These are phyloP conservation scores for Dactylellina cionopaga DNA, from an alignment of 2,329 filamentous ascomycete genomes.

Conservation along the genomic window DNA sequence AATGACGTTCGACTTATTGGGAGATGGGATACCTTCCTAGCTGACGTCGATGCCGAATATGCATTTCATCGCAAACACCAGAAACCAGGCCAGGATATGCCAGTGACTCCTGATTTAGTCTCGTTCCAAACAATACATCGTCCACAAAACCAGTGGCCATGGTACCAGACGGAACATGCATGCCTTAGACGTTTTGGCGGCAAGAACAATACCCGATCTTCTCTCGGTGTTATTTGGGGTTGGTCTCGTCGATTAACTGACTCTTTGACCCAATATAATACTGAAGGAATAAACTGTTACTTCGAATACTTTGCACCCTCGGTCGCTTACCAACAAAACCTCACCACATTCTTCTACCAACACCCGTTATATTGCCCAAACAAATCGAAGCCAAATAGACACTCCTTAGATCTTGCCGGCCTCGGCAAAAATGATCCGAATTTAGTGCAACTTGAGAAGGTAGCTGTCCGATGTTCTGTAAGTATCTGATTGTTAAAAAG, in stretches of 20 bases:
- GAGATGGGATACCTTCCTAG: no score
- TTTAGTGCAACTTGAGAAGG: slow-evolving; percentile 10
- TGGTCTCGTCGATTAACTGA: slow-evolving; percentile 7
- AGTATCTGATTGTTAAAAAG: neutral
- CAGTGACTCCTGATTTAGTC: no score
- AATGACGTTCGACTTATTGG: no score
- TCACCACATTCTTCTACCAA: slow-evolving; percentile 25
- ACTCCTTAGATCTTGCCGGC: neutral
- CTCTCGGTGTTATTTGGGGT: slow-evolving; percentile 22
- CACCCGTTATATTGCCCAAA: slow-evolving; percentile 16
- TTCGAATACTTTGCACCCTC: slow-evolving; percentile 12
- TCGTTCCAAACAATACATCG: slow-evolving; percentile 12
- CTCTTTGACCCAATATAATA: slow-evolving; percentile 2
- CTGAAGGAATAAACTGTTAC: slow-evolving; percentile 15
- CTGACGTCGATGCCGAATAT: no score
- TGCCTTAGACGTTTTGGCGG: slow-evolving; percentile 11
- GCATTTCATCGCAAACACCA: no score
- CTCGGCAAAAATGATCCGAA: slow-evolving; percentile 19
- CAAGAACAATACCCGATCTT: neutral
- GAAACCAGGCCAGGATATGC: no score
- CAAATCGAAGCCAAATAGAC: neutral
- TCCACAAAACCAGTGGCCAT: neutral
- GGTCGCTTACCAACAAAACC: neutral
- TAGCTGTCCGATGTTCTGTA: slow-evolving; percentile 16
- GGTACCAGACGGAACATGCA: neutral